Base-by-base conservation (phyloP, 2,329 filamentous ascomycete species). In the Fusarium sambucinum region DNA sequence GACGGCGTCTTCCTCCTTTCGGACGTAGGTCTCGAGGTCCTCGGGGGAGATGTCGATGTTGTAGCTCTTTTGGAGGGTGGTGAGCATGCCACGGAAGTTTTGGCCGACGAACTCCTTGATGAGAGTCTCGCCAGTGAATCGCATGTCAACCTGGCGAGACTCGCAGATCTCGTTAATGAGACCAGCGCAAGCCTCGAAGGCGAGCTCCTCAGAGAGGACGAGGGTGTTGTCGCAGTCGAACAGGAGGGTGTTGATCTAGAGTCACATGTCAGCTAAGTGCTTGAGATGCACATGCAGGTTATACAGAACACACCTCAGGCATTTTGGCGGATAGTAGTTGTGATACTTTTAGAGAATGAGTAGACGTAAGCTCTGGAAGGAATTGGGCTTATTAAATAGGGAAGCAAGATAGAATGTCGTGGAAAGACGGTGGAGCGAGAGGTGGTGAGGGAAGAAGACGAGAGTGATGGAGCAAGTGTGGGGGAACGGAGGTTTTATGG, bases 61-160 rank as follows among this genome's bases (percentile, higher is more conserved):
- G 84, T 92, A 89, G 80, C 92, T 90, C 79, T 88, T 82, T 80
- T 94, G 89, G 64, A 97, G 88, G 64, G 88, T 89, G 61, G 84
- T 80, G 81, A 97, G 90, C 92, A 97, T 97, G 80, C 93, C 92
- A 72, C 93, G 92, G 87, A 97, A 97, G 86, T 96, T 97, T 79
- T 96, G 91, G 74, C 94, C 94, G 73, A 97, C 93, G 75, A 96
- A 97, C 82, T 97, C 92, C 73, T 85, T 83, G 81, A 97, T 92
- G 68, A 97, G 89, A 63, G 89, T 85, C 47, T 90, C 87, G 75
- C 91, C 91, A 6, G 92, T 94, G 84, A 96, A 97, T 77, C 86
- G 88, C 73, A 88, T 84, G 30, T 79, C 71, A 63, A 93, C 84
- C 73, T 85, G 82, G 76, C 90, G 86, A 75, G 86, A 86, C 73